Base-by-base conservation (phyloP, 441 rosid genomes). In the Gossypium laxum region DNA sequence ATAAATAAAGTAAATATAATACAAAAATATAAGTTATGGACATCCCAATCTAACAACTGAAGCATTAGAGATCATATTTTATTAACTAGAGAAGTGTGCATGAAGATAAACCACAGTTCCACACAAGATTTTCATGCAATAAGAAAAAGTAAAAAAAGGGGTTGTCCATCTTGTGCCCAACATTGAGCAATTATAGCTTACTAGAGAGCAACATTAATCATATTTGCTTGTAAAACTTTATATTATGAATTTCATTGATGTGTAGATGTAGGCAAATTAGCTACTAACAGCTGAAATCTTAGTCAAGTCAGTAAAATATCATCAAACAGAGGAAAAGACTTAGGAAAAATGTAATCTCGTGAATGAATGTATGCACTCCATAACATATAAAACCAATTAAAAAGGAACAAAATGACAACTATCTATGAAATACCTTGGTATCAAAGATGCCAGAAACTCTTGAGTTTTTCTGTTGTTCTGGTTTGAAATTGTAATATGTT, bases 371-470 rank as follows among this genome's bases (percentile, higher is more conserved):
- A 38, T 70, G 56, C 11, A 4, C 12, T 18, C 21, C 24, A 6
- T 51, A 73, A 54, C 32, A 34, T 12, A 62, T 59, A 64, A 69
- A 21, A 69, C 3, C 41, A 28, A 28, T 54, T 26, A 5, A 30
- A 7, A 47, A 50, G 43, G 11, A 60, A 34, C 14, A 19, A 19
- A 71, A 10, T 18, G 22, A 21, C 21, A 19, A 68, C 26, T 5
- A 28, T 58, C 32, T 18, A 18, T 4, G 11, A 61, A 54, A 14
- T 70, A 89, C 96, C 89, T 70, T 76, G 32, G 85, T 55, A 74
- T 91, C 96, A 77, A 85, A 86, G 69, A 85, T 48, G 57, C 79
- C 69, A 0, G 92, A 88, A 65, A 79, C 70, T 73, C 72, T 85
- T 18, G 84, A 77, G 63, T 55, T 32, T 11, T 70, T 85, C 12